A percentile compares a stretch with the other conserved stretches of the same genome.
Conservation (phyloP, 805 yeast species). For the Monosporozyma servazzii region DNA sequence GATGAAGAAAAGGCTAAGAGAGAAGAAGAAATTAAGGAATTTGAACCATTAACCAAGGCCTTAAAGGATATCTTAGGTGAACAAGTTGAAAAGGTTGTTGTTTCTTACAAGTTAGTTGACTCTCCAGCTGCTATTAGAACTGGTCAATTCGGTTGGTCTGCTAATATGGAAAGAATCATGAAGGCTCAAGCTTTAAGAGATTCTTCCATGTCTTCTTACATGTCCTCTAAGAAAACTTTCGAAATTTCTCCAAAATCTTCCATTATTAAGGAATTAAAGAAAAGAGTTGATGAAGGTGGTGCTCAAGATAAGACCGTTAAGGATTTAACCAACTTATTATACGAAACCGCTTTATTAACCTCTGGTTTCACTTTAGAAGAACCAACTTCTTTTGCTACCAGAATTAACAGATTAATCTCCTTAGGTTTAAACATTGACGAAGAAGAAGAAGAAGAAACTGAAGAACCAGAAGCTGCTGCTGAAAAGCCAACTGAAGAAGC, state of each 20-base stretch:
- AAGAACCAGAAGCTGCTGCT: slow-evolving; percentile 32
- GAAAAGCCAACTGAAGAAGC: slow-evolving; percentile 46
- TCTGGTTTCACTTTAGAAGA: slow-evolving; percentile 99
- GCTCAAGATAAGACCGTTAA: slow-evolving; percentile 97
- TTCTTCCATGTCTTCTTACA: slow-evolving; percentile 96
- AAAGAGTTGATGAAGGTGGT: slow-evolving; percentile 95
- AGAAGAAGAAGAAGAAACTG: slow-evolving; percentile 53
- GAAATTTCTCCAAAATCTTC: slow-evolving; percentile 97
- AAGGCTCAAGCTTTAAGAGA: slow-evolving; percentile 99
- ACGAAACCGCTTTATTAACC: slow-evolving; percentile 95
- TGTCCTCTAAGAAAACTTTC: slow-evolving; percentile 98
- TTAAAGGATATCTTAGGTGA: slow-evolving; percentile 97
- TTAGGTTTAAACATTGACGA: slow-evolving; percentile 97
- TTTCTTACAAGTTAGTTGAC: slow-evolving; percentile 92
- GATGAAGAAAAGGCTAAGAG: slow-evolving; percentile 94
- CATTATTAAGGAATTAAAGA: slow-evolving; percentile 89
- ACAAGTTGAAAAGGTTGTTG: slow-evolving; percentile 98
- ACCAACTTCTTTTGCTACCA: slow-evolving; percentile 93
- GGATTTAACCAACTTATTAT: slow-evolving; percentile 91
- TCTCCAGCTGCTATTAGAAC: slow-evolving; percentile 99
- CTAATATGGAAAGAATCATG: slow-evolving; percentile 99
- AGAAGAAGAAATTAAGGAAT: slow-evolving; percentile 88
- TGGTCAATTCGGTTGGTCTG: slow-evolving; percentile 99
- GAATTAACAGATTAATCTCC: slow-evolving; percentile 97
- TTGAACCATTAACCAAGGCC: slow-evolving; percentile 88